Base-by-base conservation (phyloP, 768 basidiomycete genomes). In the Termitomyces sp. region DNA sequence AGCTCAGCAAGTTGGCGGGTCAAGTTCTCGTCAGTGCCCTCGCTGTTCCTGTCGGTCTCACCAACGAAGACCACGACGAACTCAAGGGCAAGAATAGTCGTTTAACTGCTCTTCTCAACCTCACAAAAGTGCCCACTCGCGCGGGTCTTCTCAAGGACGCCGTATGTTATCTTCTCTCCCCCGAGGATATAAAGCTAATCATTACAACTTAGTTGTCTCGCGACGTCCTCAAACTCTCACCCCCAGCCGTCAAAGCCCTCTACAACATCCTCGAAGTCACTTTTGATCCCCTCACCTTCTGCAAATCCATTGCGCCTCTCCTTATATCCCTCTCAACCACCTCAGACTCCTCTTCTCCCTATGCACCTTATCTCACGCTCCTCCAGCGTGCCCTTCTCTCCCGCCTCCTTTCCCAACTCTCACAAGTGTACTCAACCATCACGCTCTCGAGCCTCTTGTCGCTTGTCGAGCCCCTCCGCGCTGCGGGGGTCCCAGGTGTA, bases 11-110 rank as follows among this genome's bases (percentile, higher is more conserved):
- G 61, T 79, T 96, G 41, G 92, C 95, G 0, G 92, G 90, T 1
- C 92, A 94, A 71, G 96, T 97, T 20, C 84, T 98, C 58, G 85
- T 98, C 62, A 90, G 87, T 63, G 90, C 96, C 0, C 84, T 99
- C 26, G 93, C 95, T 24, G 94, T 99, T 5, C 96, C 96, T 4
- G 88, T 98, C 32, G 87, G 86, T 2, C 69, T 76, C 3, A 79
- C 83, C 20, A 71, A 70, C 53, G 79, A 74, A 56, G 80, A 77
- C 43, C 72, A 74, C 24, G 78, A 78, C 9, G 77, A 78, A 58
- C 66, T 75, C 47, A 76, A 79, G 56, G 86, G 86, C 60, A 89
- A 86, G 74, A 86, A 82, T 64, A 79, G 80, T n/a, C 80, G 93
- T 28, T 77, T 97, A 52, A 88, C 92, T 24, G 84, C 94, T 11